Evolutionary conservation across 805 yeast species (phyloP).

Genomic region (Metschnikowia orientalis): DNA sequence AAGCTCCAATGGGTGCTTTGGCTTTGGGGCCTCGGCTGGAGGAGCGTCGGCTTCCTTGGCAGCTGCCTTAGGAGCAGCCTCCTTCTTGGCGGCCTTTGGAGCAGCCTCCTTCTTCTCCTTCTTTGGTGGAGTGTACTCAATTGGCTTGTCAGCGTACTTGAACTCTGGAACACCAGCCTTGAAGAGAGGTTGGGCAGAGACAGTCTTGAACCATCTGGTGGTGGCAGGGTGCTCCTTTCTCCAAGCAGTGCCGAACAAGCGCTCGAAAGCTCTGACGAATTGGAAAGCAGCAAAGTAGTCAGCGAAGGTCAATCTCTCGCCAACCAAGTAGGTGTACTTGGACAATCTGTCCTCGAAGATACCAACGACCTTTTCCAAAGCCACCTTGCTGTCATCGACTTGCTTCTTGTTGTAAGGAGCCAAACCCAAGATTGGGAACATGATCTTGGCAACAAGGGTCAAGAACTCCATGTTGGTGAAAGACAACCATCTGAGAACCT

Average conservation of each 20-base stretch:
- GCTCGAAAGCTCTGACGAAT: conserved; percentile 51
- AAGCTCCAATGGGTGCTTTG: conserved; percentile 86
- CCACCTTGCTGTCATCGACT: conserved; percentile 44
- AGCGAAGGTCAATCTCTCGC: conserved; percentile 60
- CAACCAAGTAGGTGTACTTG: conserved; percentile 63
- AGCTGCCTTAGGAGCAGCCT: conserved; percentile 21
- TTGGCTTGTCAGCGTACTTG: conserved; percentile 60
- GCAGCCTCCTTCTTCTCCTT: conserved; percentile 61
- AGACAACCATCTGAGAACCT: conserved; percentile 73
- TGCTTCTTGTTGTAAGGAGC: conserved; percentile 74
- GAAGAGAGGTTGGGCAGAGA: conserved; percentile 43
- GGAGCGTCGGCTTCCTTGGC: conserved; percentile 33
- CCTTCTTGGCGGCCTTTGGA: conserved; percentile 35
- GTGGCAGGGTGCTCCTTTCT: conserved; percentile 57
- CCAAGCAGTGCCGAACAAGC: conserved; percentile 62
- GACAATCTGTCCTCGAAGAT: conserved; percentile 55
- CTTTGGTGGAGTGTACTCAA: conserved; percentile 57
- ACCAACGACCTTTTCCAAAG: conserved; percentile 32
- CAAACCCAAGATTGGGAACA: conserved; percentile 59
- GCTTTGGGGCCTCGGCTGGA: conserved; percentile 62
- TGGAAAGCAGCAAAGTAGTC: conserved; percentile 54
- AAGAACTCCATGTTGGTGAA: conserved; percentile 67
- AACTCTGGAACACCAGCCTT: conserved; percentile 46
- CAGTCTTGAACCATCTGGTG: conserved; percentile 69
- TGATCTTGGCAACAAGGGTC: conserved; percentile 40